Evolutionary conservation across 2,329 filamentous ascomycete species (phyloP).

Genomic region (Alternaria sp.): DNA sequence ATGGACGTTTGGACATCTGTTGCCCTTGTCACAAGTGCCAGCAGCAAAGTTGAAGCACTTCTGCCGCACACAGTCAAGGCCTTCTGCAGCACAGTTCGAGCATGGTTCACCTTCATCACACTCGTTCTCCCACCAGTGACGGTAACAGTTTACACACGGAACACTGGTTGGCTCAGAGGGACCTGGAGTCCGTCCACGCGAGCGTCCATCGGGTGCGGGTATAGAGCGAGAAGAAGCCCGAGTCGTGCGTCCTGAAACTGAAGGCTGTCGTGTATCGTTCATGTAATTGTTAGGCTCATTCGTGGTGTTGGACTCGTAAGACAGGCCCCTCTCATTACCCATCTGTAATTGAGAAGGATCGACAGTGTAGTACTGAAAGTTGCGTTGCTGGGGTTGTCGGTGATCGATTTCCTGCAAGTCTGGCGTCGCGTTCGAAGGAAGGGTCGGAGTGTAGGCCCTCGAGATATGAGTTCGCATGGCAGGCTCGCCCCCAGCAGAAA

Average conservation of each 20-base stretch:
- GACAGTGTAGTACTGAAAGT: background rate
- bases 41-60: conserved; percentile 5
- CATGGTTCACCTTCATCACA: conserved; percentile 1
- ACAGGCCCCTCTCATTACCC: background rate
- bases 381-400: background rate
- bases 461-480: background rate
- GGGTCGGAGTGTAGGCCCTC: background rate
- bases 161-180: background rate
- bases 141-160: conserved; percentile 4
- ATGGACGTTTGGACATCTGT: background rate
- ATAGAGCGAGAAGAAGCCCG: background rate
- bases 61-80: background rate
- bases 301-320: background rate
- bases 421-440: background rate
- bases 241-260: background rate
- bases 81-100: background rate
- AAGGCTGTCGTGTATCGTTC: background rate
- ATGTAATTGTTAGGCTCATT: background rate
- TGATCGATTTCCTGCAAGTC: background rate
- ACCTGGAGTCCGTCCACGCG: background rate
- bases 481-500: background rate
- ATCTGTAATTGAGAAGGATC: background rate
- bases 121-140: conserved; percentile 2
- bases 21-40: background rate
- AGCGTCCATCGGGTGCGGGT: background rate